These are phyloP conservation scores for Pythium diclinum DNA, from an alignment of 352 stramenopile genomes.

Conservation along the genomic window DNA sequence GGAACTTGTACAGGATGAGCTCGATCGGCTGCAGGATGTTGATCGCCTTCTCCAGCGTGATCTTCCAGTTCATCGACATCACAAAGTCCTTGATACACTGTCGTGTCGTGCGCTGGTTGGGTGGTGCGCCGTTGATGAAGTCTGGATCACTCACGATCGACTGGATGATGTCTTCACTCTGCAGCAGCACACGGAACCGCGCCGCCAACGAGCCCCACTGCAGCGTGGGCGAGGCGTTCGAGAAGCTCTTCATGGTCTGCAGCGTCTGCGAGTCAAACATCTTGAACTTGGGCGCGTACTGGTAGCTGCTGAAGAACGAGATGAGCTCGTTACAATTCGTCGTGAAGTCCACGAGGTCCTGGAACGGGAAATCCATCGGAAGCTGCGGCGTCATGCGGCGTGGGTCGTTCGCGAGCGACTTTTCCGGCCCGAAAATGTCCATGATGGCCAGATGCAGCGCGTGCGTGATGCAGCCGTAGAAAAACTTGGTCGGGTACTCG, in stretches of 20 bases:
- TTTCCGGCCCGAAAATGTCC: slow-evolving; percentile 78
- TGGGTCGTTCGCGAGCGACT: slow-evolving; percentile 66
- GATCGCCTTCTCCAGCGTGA: slow-evolving; percentile 77
- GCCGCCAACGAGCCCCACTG: slow-evolving; percentile 67
- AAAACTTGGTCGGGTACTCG: slow-evolving; percentile 85
- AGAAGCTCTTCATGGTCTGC: slow-evolving; percentile 77
- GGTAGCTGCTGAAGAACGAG: slow-evolving; percentile 80
- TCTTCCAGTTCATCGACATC: slow-evolving; percentile 70
- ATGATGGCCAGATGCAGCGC: slow-evolving; percentile 77
- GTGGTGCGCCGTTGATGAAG: slow-evolving; percentile 42
- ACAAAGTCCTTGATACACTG: slow-evolving; percentile 75
- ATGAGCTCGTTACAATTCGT: slow-evolving; percentile 72
- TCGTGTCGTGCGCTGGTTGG: slow-evolving; percentile 51
- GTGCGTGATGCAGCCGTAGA: slow-evolving; percentile 83
- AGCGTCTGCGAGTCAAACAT: slow-evolving; percentile 69
- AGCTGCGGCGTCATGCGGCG: slow-evolving; percentile 59
- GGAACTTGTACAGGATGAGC: slow-evolving; percentile 81
- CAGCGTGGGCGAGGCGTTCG: slow-evolving; percentile 55
- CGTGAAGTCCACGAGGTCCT: slow-evolving; percentile 75
- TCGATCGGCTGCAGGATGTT: slow-evolving; percentile 78
- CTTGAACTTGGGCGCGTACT: slow-evolving; percentile 72
- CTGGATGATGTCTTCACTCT: slow-evolving; percentile 70
- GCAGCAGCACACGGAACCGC: slow-evolving; percentile 61
- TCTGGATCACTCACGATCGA: slow-evolving; percentile 68
- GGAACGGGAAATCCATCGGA: slow-evolving; percentile 75